Evolutionary conservation across 371 early-diverging fungal species (phyloP).

Genomic region (Umbelopsis sp.): DNA sequence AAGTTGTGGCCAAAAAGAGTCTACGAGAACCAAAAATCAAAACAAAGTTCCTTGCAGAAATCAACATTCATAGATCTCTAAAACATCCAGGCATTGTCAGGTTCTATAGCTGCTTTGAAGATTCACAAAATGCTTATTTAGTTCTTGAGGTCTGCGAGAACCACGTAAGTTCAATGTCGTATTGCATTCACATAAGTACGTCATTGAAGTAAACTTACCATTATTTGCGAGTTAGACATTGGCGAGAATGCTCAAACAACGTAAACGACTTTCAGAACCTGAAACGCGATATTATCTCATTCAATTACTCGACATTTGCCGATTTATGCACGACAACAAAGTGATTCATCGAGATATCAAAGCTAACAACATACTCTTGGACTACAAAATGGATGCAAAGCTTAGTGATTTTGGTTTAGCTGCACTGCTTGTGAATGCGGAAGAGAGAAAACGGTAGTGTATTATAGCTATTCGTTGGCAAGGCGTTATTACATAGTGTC

Average conservation of each 20-base stretch:
- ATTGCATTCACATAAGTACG: neutral
- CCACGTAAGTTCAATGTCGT: conserved; percentile 52
- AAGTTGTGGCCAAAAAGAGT: conserved; percentile 75
- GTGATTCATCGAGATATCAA: conserved; percentile 98
- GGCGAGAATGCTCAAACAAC: conserved; percentile 78
- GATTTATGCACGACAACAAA: conserved; percentile 83
- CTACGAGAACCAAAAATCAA: conserved; percentile 62
- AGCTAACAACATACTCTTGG: conserved; percentile 94
- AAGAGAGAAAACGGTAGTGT: conserved; percentile 88
- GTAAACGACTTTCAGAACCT: conserved; percentile 84
- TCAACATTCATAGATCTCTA: conserved; percentile 83
- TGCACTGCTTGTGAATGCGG: conserved; percentile 71
- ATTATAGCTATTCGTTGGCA: neutral
- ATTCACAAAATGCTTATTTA: conserved; percentile 88
- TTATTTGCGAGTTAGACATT: conserved; percentile 61
- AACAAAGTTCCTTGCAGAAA: conserved; percentile 82
- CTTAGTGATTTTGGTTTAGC: conserved; percentile 98
- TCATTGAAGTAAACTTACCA: neutral
- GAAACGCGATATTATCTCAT: conserved; percentile 88
- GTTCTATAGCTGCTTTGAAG: conserved; percentile 88
- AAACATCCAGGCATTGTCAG: conserved; percentile 87
- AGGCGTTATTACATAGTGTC: neutral
- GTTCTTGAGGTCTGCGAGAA: conserved; percentile 95
- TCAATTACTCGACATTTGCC: conserved; percentile 85
- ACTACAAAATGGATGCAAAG: conserved; percentile 84